Evolutionary conservation across 2,329 filamentous ascomycete genomes (phyloP).

Genomic region (Epichloe hybrida): DNA sequence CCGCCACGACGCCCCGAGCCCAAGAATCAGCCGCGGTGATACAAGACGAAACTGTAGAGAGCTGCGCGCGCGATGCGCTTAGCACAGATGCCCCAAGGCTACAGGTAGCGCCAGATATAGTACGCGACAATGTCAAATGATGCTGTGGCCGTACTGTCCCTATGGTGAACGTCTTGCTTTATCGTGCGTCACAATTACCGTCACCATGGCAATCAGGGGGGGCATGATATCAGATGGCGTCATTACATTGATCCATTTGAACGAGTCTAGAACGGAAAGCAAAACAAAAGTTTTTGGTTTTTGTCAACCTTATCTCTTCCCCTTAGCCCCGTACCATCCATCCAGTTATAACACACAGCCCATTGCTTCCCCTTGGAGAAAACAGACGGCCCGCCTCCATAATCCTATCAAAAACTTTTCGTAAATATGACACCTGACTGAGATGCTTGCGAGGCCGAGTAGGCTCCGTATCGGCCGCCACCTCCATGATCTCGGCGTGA

Average conservation of each 20-base stretch:
- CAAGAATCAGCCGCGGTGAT: neutral
- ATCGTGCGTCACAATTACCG: neutral
- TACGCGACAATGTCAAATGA: neutral
- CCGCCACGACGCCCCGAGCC: neutral
- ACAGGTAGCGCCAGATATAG: neutral
- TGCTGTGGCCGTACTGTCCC: neutral
- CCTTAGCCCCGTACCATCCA: conserved; percentile 34
- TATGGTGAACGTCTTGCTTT: neutral
- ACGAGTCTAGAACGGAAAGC: conserved; percentile 24
- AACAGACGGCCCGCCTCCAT: conserved; percentile 36
- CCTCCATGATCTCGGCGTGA: conserved; percentile 30
- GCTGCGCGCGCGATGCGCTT: neutral
- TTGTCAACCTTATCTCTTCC: conserved; percentile 42
- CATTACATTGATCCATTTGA: conserved; percentile 7
- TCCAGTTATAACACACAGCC: conserved; percentile 37
- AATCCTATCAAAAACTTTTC: conserved; percentile 44
- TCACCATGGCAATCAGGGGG: neutral
- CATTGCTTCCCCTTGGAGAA: conserved; percentile 32
- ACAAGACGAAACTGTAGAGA: neutral
- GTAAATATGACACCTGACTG: conserved; percentile 41
- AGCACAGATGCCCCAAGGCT: neutral
- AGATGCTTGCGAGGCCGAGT: conserved; percentile 32
- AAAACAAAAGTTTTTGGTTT: conserved; percentile 37
- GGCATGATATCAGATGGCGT: neutral
- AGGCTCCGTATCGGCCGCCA: conserved; percentile 29